Conservation (phyloP, 495 filamentous ascomycete genomes). For the Hypoxylon rickii region DNA sequence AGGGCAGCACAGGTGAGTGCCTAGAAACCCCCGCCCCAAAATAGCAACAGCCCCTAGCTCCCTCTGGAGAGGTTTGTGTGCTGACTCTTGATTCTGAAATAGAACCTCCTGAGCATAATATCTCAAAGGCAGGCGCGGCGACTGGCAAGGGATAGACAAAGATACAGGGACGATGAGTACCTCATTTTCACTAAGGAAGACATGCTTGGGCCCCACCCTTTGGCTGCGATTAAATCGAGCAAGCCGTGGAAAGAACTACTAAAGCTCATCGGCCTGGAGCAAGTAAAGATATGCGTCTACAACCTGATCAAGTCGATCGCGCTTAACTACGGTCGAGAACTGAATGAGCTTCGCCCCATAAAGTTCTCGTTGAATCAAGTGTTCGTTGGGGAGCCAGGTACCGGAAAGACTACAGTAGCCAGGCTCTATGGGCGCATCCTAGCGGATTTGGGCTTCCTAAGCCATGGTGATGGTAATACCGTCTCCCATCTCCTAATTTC, state of each 20-base stretch:
- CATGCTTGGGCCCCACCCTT: slow-evolving; percentile 65
- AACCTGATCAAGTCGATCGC: slow-evolving; percentile 55
- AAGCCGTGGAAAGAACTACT: slow-evolving; percentile 61
- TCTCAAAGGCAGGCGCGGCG: slow-evolving; percentile 62
- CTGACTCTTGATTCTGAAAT: too few species aligned
- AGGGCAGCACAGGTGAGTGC: too few species aligned
- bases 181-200: slow-evolving; percentile 57
- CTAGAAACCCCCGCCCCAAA: too few species aligned
- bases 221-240: slow-evolving; percentile 46
- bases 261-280: slow-evolving; percentile 56
- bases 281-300: slow-evolving; percentile 61
- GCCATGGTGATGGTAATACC: slow-evolving; percentile 1
- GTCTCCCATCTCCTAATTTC: neutral
- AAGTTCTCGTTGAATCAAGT: slow-evolving; percentile 65
- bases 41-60: too few species aligned
- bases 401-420: slow-evolving; percentile 75
- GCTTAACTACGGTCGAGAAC: slow-evolving; percentile 62
- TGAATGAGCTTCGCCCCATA: slow-evolving; percentile 57
- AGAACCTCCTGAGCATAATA: slow-evolving; percentile 62
- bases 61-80: too few species aligned
- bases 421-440: slow-evolving; percentile 70
- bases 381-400: slow-evolving; percentile 71
- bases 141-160: slow-evolving; percentile 46
- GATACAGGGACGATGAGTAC: slow-evolving; percentile 33
- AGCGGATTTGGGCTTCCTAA: slow-evolving; percentile 59